These are phyloP conservation scores for Marchantia paleacea DNA, from an alignment of 225 moss, liverwort and hornwort genomes.

Conservation along the genomic window DNA sequence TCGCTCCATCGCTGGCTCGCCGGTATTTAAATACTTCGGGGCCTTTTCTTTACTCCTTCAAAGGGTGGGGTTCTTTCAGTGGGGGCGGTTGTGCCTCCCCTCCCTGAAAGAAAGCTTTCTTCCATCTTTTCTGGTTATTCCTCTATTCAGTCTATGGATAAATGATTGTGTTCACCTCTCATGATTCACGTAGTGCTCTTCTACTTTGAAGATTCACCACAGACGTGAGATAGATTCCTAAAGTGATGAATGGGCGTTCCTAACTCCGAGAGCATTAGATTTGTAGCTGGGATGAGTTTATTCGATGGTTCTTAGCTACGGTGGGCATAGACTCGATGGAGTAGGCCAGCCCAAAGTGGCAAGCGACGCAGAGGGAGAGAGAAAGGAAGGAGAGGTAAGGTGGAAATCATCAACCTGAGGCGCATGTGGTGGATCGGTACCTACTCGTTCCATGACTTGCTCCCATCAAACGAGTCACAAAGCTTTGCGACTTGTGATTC, in stretches of 20 bases:
- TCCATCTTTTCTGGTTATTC: neutral
- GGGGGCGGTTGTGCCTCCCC: neutral
- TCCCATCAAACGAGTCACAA: neutral
- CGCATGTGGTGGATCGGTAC: neutral
- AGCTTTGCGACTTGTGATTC: neutral
- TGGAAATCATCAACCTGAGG: neutral
- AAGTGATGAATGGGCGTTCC: neutral
- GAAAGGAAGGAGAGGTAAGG: neutral
- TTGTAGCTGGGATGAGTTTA: neutral
- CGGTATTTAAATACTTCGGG: neutral
- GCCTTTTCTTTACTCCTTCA: neutral
- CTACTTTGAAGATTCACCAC: neutral
- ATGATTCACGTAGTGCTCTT: conserved; percentile 3
- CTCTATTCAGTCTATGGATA: neutral
- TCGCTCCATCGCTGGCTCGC: neutral
- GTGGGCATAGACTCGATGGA: neutral
- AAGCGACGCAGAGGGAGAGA: neutral
- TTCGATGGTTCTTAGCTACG: neutral
- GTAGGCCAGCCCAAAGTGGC: neutral
- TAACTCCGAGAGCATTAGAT: neutral
- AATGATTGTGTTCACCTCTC: conserved; percentile 1
- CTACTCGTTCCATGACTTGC: neutral
- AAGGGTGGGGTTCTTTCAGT: neutral
- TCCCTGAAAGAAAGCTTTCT: neutral
- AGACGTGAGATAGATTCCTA: conserved; percentile 9